Percentiles rank a stretch among this genome's conserved stretches.
Conservation (phyloP, 2,329 filamentous ascomycete species). For the Sarocladium brachiariae region DNA sequence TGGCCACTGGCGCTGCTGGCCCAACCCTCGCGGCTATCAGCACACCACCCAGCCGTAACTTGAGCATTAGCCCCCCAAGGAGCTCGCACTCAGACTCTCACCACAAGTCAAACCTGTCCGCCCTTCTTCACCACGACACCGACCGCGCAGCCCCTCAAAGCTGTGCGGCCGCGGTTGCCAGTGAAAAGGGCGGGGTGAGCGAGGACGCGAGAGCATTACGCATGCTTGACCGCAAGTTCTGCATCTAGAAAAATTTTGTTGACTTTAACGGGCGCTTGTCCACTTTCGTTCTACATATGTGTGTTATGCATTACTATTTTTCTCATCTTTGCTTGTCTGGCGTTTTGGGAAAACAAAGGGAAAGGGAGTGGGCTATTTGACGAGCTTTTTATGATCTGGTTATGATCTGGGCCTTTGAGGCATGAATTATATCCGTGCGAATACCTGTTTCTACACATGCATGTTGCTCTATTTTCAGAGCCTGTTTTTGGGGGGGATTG, state of each 20-base stretch:
- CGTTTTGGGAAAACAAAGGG: background rate
- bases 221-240: slow-evolving; percentile 37
- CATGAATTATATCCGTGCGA: background rate
- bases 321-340: background rate
- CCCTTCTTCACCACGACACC: slow-evolving; percentile 38
- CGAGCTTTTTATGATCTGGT: background rate
- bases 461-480: background rate
- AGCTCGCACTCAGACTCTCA: slow-evolving; percentile 30
- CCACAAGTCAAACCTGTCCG: slow-evolving; percentile 40
- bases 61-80: slow-evolving; percentile 43
- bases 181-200: slow-evolving; percentile 37
- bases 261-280: background rate
- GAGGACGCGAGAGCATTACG: slow-evolving; percentile 61
- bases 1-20: slow-evolving; percentile 21
- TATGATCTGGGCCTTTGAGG: background rate
- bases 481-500: background rate
- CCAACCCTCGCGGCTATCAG: slow-evolving; percentile 20
- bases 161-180: slow-evolving; percentile 19
- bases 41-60: slow-evolving; percentile 37
- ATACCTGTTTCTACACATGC: slow-evolving; percentile 2
- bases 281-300: background rate
- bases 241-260: slow-evolving; percentile 19
- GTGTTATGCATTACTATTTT: background rate
- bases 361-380: too few relatives aligned
- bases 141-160: slow-evolving; percentile 37